Conservation (phyloP, 176 grass and related monocot species). For the Oryza glumipatula region DNA sequence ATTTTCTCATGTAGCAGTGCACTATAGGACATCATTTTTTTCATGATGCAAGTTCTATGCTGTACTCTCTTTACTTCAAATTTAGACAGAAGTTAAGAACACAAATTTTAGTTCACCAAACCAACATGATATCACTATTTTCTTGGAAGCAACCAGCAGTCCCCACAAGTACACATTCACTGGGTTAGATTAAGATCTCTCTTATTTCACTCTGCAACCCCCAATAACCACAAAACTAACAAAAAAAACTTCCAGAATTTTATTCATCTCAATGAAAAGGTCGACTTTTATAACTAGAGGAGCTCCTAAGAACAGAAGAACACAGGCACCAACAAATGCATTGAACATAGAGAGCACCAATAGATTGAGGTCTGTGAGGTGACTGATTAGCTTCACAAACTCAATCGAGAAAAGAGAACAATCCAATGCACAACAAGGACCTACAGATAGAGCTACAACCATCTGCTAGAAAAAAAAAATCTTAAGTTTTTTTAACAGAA, state of each 20-base stretch:
- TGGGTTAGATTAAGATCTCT: constrained; percentile 5
- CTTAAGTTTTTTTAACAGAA: background rate
- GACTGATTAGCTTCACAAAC: constrained; percentile 8
- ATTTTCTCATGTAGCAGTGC: background rate
- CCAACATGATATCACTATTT: constrained; percentile 13
- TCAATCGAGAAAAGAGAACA: background rate
- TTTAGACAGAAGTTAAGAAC: constrained; percentile 18
- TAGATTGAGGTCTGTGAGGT: background rate
- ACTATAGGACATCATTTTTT: background rate
- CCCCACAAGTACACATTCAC: background rate
- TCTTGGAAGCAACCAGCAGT: background rate
- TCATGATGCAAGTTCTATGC: constrained; percentile 16
- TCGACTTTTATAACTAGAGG: constrained; percentile 5
- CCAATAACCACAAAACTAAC: constrained; percentile 26
- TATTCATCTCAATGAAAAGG: background rate
- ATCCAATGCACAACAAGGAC: background rate
- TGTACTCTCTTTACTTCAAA: constrained; percentile 13
- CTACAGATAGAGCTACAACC: constrained; percentile 8
- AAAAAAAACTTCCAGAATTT: constrained; percentile 8
- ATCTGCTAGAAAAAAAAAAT: background rate
- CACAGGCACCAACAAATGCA: background rate
- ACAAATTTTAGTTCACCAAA: constrained; percentile 16
- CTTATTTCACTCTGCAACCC: background rate
- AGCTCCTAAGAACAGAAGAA: constrained; percentile 20
- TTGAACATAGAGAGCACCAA: background rate